Conservation (phyloP, 2,329 filamentous ascomycete species). For the Fusarium sp. region DNA sequence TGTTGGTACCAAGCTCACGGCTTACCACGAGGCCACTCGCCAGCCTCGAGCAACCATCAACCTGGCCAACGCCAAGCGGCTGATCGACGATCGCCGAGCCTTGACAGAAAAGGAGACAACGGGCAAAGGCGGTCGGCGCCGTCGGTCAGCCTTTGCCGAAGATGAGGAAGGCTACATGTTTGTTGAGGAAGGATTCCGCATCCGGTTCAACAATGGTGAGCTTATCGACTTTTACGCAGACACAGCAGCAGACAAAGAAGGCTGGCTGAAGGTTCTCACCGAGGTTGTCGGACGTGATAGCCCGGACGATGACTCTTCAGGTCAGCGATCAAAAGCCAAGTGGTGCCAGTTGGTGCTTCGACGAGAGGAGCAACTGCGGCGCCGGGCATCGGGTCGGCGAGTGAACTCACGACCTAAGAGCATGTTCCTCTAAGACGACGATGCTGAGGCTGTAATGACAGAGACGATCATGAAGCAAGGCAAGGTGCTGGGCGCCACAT, state of each 20-base stretch:
- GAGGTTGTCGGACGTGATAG: slow-evolving; percentile 73
- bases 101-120: slow-evolving; percentile 86
- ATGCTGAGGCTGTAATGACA: slow-evolving; percentile 20
- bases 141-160: slow-evolving; percentile 95
- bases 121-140: slow-evolving; percentile 79
- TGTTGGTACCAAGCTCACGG: slow-evolving; percentile 88
- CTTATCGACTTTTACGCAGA: slow-evolving; percentile 99
- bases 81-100: slow-evolving; percentile 90
- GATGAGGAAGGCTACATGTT: slow-evolving; percentile 99
- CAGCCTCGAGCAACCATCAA: slow-evolving; percentile 98
- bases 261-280: slow-evolving; percentile 89
- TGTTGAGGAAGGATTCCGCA: slow-evolving; percentile 98
- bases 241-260: slow-evolving; percentile 85
- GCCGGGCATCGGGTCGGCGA: slow-evolving; percentile 63
- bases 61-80: slow-evolving; percentile 87
- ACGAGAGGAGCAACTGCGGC: slow-evolving; percentile 68
- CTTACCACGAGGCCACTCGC: slow-evolving; percentile 93
- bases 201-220: slow-evolving; percentile 97
- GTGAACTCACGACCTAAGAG: slow-evolving; percentile 69
- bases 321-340: slow-evolving; percentile 62
- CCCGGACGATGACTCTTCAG: slow-evolving; percentile 58
- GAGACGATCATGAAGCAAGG: slow-evolving; percentile 40
- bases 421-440: slow-evolving; percentile 58
- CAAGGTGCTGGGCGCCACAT: slow-evolving; percentile 39
- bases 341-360: slow-evolving; percentile 77